Evolutionary conservation across 164 flowering plant genomes (phyloP), one percentile per base, ranked within the genome.

Genomic region (Nymphaea colorata): DNA sequence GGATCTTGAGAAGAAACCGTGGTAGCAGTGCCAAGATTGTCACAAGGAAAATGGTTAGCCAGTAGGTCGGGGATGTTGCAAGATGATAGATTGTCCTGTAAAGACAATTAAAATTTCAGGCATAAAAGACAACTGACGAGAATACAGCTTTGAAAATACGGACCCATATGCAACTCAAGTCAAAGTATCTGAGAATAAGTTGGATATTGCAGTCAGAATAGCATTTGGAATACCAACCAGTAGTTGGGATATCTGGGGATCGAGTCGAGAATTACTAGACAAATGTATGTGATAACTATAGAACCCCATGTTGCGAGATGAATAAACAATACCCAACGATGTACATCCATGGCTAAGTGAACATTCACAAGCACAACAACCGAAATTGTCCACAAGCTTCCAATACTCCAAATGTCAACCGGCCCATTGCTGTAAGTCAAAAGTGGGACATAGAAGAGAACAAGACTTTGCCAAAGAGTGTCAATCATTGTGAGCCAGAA

Each of bases 381-480:
- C 44, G 92, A 78, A 71, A 92, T 83, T 60, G 98, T 92, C 98
- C 96, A 92, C 74, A 92, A 69, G 74, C 91, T 88, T 53, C 98
- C 98, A 75, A 92, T 76, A 71, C 98, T 92, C 94, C 92, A 89
- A n/a, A 88, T 85, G 72, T 92, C 98, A 75, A 89, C 79, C 12
- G 85, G 17, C 75, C 94, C 85, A 44, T 81, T 84, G 73, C 66
- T 72, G 65, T 83, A 89, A 44, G 74, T 77, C 57, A 73, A 83
- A 4, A 88, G 47, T 47, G 98, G 98, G 18, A 88, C 69, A 67
- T 77, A 85, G 79, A 92, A 92, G 62, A 92, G 86, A 73, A 84
- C 96, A 71, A 89, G 88, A 72, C 98, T 92, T 78, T 92, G 98
- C 98, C 98, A 92, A 18, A 92, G 70, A 16, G 96, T 92, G 75